Percentiles rank a stretch among this genome's conserved stretches.
Evolutionary conservation across 2,329 filamentous ascomycete genomes (phyloP).

Genomic region (Drechslerella coelobrocha): DNA sequence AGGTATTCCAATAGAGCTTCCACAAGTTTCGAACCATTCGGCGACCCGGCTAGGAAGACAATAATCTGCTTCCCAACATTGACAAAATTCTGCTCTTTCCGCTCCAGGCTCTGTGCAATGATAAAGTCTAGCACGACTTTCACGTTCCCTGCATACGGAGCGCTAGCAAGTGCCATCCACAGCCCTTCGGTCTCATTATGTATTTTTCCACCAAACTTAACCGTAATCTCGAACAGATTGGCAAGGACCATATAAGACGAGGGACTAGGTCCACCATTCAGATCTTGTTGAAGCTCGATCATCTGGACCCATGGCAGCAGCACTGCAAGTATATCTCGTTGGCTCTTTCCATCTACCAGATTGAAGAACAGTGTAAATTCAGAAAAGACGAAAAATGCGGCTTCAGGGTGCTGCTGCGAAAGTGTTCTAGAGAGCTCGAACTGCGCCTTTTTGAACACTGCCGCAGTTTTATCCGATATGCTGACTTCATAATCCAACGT

Average conservation of each 20-base stretch:
- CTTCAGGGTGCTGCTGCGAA: conserved; percentile 83
- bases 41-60: conserved; percentile 89
- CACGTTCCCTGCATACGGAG: conserved; percentile 90
- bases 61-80: conserved; percentile 98
- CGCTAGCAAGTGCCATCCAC: conserved; percentile 94
- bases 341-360: conserved; percentile 78
- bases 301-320: conserved; percentile 96
- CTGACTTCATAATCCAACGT: conserved; percentile 98
- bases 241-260: conserved; percentile 93
- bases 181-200: conserved; percentile 97
- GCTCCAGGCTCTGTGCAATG: conserved; percentile 88
- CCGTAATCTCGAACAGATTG: conserved; percentile 94
- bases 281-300: conserved; percentile 89
- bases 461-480: conserved; percentile 97
- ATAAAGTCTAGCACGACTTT: conserved; percentile 95
- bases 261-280: conserved; percentile 86
- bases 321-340: conserved; percentile 91
- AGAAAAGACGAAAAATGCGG: conserved; percentile 93
- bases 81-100: conserved; percentile 96
- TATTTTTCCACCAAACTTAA: conserved; percentile 82
- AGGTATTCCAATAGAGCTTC: conserved; percentile 93
- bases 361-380: conserved; percentile 96
- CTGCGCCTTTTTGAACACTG: conserved; percentile 95
- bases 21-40: conserved; percentile 84
- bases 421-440: conserved; percentile 94